phyloP scores from a whole-genome alignment of 176 grass and related monocot genomes.

The Zizania latifolia region DNA sequence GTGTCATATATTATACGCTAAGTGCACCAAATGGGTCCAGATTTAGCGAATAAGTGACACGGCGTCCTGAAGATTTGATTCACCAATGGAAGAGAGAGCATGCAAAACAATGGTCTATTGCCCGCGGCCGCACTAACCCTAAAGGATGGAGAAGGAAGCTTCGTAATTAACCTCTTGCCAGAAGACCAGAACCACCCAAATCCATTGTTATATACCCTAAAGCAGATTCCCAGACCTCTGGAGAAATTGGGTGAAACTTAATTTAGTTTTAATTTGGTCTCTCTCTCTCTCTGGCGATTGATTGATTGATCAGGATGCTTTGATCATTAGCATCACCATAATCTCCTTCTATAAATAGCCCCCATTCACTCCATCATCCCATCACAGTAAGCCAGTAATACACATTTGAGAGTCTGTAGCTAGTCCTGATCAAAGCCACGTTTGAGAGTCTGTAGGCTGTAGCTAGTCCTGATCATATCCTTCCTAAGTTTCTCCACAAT shows the following conservation, averaged over 20 bases:
- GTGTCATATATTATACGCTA: background rate
- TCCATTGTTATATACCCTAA: constrained; percentile 20
- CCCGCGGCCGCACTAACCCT: constrained; percentile 10
- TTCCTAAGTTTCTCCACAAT: background rate
- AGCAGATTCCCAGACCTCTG: constrained; percentile 42
- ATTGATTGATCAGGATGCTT: background rate
- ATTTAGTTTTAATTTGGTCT: constrained; percentile 10
- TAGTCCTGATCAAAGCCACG: background rate
- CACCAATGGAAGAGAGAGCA: constrained; percentile 25
- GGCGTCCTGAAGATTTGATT: constrained; percentile 44
- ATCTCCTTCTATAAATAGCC: constrained; percentile 45
- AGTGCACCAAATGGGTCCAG: constrained; percentile 24
- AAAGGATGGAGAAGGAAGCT: constrained; percentile 32
- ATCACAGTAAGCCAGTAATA: constrained; percentile 11
- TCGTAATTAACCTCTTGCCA: constrained; percentile 31
- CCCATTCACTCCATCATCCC: constrained; percentile 8
- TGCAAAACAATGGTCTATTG: constrained; percentile 14
- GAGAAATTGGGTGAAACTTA: background rate
- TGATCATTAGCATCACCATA: background rate
- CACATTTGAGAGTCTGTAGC: constrained; percentile 31
- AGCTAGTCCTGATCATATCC: background rate
- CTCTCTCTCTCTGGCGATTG: too few relatives aligned
- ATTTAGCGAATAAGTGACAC: constrained; percentile 46
- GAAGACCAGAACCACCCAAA: constrained; percentile 27
- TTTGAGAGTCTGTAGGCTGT: constrained; percentile 27